A percentile compares a stretch with the other conserved stretches of the same genome.
Evolutionary conservation across 805 yeast genomes (phyloP).

Genomic region (Danielia oregonensis): DNA sequence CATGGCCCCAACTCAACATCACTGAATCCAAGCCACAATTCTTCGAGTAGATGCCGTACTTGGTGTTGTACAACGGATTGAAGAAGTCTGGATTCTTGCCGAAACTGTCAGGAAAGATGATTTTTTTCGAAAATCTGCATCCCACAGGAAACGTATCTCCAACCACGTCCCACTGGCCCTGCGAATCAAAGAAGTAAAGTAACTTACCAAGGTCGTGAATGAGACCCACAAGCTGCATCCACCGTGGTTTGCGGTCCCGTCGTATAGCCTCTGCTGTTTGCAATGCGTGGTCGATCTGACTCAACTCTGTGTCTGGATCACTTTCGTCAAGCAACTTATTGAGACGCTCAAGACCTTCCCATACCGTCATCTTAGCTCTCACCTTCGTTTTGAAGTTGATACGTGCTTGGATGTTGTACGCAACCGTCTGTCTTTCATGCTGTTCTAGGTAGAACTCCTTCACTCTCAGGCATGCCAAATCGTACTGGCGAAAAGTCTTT

Average conservation of each 20-base stretch:
- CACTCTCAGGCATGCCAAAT: constrained; percentile 65
- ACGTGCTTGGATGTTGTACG: constrained; percentile 67
- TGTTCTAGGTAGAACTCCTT: constrained; percentile 64
- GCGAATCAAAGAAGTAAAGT: constrained; percentile 63
- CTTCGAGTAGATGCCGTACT: constrained; percentile 61
- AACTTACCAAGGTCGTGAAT: constrained; percentile 71
- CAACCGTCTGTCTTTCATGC: constrained; percentile 67
- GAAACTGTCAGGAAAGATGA: constrained; percentile 59
- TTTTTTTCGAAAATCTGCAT: constrained; percentile 56
- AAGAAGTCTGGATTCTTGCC: constrained; percentile 55
- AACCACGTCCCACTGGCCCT: constrained; percentile 79
- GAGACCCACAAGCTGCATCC: constrained; percentile 74
- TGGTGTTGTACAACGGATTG: constrained; percentile 63
- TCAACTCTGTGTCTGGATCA: constrained; percentile 72
- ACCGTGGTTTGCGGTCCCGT: constrained; percentile 62
- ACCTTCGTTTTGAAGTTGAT: constrained; percentile 66
- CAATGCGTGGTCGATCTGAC: constrained; percentile 71
- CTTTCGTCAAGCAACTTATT: constrained; percentile 65
- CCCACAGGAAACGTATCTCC: constrained; percentile 80
- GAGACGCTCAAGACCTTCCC: constrained; percentile 65
- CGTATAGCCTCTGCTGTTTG: constrained; percentile 76
- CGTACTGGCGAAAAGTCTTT: constrained; percentile 58
- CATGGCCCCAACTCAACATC: constrained; percentile 78
- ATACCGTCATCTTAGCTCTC: constrained; percentile 63
- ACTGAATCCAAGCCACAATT: constrained; percentile 67